Conservation (phyloP, 192 early-diverging fungal genomes). For the Irineochytrium annulatum region DNA sequence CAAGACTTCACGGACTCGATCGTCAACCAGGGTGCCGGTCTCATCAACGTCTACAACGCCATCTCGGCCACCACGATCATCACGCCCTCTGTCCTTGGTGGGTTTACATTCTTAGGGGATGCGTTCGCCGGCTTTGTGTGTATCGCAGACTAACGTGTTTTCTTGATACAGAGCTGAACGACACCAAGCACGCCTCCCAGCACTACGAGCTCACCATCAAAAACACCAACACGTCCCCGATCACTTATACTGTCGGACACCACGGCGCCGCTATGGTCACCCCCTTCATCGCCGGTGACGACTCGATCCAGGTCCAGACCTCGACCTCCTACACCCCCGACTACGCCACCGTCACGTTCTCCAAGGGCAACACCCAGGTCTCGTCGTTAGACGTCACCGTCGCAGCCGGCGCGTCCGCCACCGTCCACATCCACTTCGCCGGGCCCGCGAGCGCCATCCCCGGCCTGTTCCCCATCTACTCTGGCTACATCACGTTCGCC, state of each 20-base stretch:
- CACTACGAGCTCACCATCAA: slow-evolving; percentile 1
- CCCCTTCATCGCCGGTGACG: slow-evolving; percentile 5
- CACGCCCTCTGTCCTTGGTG: slow-evolving; percentile 35
- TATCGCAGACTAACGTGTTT: no score
- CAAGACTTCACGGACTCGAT: slow-evolving; percentile 47
- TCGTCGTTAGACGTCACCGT: slow-evolving; percentile 10
- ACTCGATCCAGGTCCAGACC: background rate
- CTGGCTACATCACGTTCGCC: slow-evolving; percentile 24
- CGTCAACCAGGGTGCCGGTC: slow-evolving; percentile 64
- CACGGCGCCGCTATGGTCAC: background rate
- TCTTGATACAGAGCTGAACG: no score
- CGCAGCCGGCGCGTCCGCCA: slow-evolving; percentile 22
- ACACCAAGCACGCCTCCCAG: slow-evolving; percentile 5
- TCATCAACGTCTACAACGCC: slow-evolving; percentile 65
- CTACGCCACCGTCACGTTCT: background rate
- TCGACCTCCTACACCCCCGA: background rate
- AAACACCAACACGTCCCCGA: background rate
- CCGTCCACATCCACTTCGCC: slow-evolving; percentile 26
- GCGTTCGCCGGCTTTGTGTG: no score
- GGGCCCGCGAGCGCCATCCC: slow-evolving; percentile 11
- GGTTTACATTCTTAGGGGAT: no score
- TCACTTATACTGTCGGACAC: background rate
- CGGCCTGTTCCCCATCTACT: slow-evolving; percentile 27
- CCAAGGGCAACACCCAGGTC: background rate
- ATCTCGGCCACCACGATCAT: slow-evolving; percentile 44